Evolutionary conservation across 192 early-diverging fungal species (phyloP).

Genomic region (Thoreauomyces humboldtii): DNA sequence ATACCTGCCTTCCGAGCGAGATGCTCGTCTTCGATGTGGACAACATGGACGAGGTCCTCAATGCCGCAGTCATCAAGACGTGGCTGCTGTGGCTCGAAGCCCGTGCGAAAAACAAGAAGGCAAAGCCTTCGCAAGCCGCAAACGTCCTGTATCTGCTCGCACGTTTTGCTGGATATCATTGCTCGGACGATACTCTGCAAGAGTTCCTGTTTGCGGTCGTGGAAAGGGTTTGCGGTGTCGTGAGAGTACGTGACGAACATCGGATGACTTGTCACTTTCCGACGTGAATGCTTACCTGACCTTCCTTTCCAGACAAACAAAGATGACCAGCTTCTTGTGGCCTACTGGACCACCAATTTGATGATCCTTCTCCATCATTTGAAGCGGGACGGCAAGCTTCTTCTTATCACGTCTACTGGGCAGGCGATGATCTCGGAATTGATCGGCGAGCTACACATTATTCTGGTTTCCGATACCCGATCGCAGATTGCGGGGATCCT

Average conservation of each 20-base stretch:
- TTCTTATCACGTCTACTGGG: conserved; percentile 62
- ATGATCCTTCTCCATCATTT: conserved; percentile 82
- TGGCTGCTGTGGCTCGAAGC: conserved; percentile 37
- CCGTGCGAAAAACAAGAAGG: conserved; percentile 16
- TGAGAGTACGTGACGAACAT: conserved; percentile 36
- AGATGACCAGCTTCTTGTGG: conserved; percentile 59
- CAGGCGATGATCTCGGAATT: conserved; percentile 83
- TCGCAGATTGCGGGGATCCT: conserved; percentile 4
- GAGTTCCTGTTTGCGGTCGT: conserved; percentile 62
- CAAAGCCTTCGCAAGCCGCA: conserved; percentile 67
- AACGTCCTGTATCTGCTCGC: conserved; percentile 87
- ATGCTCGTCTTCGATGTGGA: conserved; percentile 92
- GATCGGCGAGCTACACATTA: conserved; percentile 52
- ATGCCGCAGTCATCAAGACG: conserved; percentile 67
- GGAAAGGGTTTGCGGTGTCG: conserved; percentile 52
- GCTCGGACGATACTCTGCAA: conserved; percentile 69
- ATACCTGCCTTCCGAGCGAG: conserved; percentile 78
- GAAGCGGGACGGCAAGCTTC: conserved; percentile 78
- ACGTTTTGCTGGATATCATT: conserved; percentile 83
- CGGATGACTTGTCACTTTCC: conserved; percentile 1
- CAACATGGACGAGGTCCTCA: conserved; percentile 69
- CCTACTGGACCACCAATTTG: conserved; percentile 85
- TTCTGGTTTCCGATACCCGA: conserved; percentile 16
- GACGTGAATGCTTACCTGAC: neutral
- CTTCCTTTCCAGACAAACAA: conserved; percentile 37